phyloP scores from a whole-genome alignment of 306 rosid species.

The Dalbergia oliveri region DNA sequence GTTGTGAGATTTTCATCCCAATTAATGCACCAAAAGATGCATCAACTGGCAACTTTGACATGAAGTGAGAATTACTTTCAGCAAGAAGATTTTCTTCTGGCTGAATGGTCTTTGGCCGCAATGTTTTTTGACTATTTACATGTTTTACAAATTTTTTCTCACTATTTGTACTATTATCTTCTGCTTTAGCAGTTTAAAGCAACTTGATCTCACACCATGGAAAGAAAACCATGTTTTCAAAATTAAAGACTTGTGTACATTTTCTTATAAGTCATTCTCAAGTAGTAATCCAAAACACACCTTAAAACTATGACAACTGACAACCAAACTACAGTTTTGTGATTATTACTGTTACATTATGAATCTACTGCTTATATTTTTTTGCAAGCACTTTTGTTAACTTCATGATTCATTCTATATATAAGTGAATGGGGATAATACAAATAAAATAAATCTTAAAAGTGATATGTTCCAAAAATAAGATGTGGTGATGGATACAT shows the following conservation, averaged over 20 bases:
- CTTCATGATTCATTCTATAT: conserved; percentile 1
- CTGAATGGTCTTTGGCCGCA: neutral
- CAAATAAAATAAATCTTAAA: neutral
- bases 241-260: neutral
- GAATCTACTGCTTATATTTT: too few relatives aligned
- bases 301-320: neutral
- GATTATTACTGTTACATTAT: neutral
- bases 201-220: neutral
- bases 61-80: neutral
- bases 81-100: conserved; percentile 10
- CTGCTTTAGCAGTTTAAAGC: neutral
- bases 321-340: neutral
- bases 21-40: conserved; percentile 6
- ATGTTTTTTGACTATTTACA: neutral
- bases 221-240: conserved; percentile 1
- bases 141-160: neutral
- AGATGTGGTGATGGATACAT: neutral
- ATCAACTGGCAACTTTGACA: neutral
- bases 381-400: neutral
- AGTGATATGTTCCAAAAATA: neutral
- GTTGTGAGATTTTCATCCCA: neutral
- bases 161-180: neutral
- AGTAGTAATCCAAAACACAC: neutral
- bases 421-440: neutral
- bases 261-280: neutral